These are phyloP conservation scores for Nadsonia starkeyi-henricii DNA, from an alignment of 1,139 yeast genomes.

Conservation along the genomic window DNA sequence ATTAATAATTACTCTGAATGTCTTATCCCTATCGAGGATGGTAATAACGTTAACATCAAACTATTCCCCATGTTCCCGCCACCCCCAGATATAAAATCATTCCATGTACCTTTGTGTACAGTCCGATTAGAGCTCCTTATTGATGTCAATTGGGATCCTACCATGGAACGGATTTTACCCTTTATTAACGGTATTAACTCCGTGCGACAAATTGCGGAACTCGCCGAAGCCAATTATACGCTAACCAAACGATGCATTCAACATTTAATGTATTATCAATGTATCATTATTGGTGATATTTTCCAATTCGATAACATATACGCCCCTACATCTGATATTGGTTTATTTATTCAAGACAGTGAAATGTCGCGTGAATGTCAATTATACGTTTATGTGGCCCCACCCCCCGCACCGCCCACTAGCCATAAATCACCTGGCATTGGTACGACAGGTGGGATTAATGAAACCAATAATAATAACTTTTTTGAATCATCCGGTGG, in stretches of 20 bases:
- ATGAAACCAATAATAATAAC: background rate
- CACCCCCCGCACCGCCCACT: background rate
- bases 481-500: background rate
- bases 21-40: slow-evolving; percentile 79
- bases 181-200: slow-evolving; percentile 82
- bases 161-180: slow-evolving; percentile 78
- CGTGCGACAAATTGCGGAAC: slow-evolving; percentile 55
- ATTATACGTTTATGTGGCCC: slow-evolving; percentile 39
- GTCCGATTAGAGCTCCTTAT: slow-evolving; percentile 57
- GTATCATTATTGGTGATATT: slow-evolving; percentile 69
- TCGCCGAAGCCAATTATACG: slow-evolving; percentile 69
- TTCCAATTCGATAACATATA: slow-evolving; percentile 83
- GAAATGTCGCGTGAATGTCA: slow-evolving; percentile 77
- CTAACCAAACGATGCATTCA: slow-evolving; percentile 80
- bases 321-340: slow-evolving; percentile 74
- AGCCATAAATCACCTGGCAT: slow-evolving; percentile 1
- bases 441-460: background rate
- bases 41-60: slow-evolving; percentile 85
- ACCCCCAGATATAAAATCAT: slow-evolving; percentile 56
- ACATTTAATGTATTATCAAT: slow-evolving; percentile 79
- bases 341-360: slow-evolving; percentile 47
- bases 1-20: slow-evolving; percentile 91
- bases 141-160: slow-evolving; percentile 95
- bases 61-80: slow-evolving; percentile 77
- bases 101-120: slow-evolving; percentile 81